A percentile compares a stretch with the other conserved stretches of the same genome.
Conservation (phyloP, 1,139 yeast genomes). For the Blastobotrys aristatus region DNA sequence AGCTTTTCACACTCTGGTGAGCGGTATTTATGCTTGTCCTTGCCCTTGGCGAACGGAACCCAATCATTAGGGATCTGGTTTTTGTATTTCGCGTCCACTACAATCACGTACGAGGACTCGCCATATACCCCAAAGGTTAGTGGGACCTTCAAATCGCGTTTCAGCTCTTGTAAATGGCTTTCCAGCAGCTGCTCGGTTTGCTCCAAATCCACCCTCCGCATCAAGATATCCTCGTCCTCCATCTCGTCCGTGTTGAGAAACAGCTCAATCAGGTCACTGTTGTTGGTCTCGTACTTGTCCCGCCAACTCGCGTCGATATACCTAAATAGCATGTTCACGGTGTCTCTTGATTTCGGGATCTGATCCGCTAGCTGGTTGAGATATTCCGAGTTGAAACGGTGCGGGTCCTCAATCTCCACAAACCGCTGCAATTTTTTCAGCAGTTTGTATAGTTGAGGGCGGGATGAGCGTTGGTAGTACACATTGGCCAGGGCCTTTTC, state of each 20-base stretch:
- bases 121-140: slow-evolving; percentile 6
- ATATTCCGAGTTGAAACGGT: slow-evolving; percentile 28
- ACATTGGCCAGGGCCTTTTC: slow-evolving; percentile 47
- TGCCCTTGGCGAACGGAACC: slow-evolving; percentile 71
- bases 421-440: slow-evolving; percentile 38
- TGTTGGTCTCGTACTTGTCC: slow-evolving; percentile 3
- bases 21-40: slow-evolving; percentile 64
- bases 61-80: slow-evolving; percentile 64
- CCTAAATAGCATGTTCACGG: neutral
- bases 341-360: slow-evolving; percentile 9
- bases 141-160: slow-evolving; percentile 7
- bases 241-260: slow-evolving; percentile 9
- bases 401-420: slow-evolving; percentile 24
- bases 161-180: slow-evolving; percentile 7
- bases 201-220: slow-evolving; percentile 2
- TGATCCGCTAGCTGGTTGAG: slow-evolving; percentile 33
- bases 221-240: slow-evolving; percentile 5
- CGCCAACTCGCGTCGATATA: slow-evolving; percentile 8
- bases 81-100: slow-evolving; percentile 25
- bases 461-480: slow-evolving; percentile 35
- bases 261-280: slow-evolving; percentile 8
- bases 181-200: slow-evolving; percentile 8
- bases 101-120: slow-evolving; percentile 12
- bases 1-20: slow-evolving; percentile 46
- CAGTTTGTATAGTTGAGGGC: slow-evolving; percentile 62